A percentile compares a stretch with the other conserved stretches of the same genome.
Conservation (phyloP, 495 filamentous ascomycete genomes). For the Penicillium arizonense region DNA sequence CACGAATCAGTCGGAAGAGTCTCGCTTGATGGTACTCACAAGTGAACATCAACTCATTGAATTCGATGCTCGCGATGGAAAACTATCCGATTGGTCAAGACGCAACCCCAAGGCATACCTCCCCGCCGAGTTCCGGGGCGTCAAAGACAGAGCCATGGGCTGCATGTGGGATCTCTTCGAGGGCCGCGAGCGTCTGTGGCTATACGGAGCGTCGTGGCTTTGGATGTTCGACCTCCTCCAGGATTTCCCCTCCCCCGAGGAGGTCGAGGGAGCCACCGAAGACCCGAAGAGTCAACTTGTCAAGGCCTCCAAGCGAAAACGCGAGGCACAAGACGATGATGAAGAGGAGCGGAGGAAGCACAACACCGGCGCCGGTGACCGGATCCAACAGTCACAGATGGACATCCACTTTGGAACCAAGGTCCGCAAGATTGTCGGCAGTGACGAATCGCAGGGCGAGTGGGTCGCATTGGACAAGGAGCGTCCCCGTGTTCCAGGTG, state of each 20-base stretch:
- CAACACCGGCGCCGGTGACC: conserved; percentile 58
- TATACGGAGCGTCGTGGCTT: conserved; percentile 81
- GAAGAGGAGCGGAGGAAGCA: conserved; percentile 37
- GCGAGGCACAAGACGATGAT: conserved; percentile 34
- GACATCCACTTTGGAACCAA: conserved; percentile 57
- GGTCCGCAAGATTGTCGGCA: conserved; percentile 49
- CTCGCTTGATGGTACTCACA: conserved; percentile 73
- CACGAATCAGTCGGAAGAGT: conserved; percentile 34
- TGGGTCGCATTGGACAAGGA: conserved; percentile 47
- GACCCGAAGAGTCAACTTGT: conserved; percentile 22
- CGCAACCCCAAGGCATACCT: conserved; percentile 73
- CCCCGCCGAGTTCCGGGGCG: conserved; percentile 65
- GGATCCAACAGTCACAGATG: conserved; percentile 56
- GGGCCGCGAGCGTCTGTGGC: conserved; percentile 66
- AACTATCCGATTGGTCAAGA: conserved; percentile 79
- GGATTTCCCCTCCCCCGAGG: conserved; percentile 56
- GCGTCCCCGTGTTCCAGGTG: conserved; percentile 39
- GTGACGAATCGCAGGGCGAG: conserved; percentile 38
- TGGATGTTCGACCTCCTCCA: conserved; percentile 88
- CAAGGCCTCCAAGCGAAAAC: conserved; percentile 46
- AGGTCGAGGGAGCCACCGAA: conserved; percentile 22
- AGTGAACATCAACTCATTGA: conserved; percentile 72
- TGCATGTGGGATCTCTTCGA: conserved; percentile 75
- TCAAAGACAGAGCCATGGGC: conserved; percentile 77
- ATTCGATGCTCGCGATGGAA: conserved; percentile 71